Percentiles rank a stretch among this genome's conserved stretches.
These are phyloP conservation scores for Cyberlindnera mrakii DNA, from an alignment of 805 yeast species.

Conservation along the genomic window DNA sequence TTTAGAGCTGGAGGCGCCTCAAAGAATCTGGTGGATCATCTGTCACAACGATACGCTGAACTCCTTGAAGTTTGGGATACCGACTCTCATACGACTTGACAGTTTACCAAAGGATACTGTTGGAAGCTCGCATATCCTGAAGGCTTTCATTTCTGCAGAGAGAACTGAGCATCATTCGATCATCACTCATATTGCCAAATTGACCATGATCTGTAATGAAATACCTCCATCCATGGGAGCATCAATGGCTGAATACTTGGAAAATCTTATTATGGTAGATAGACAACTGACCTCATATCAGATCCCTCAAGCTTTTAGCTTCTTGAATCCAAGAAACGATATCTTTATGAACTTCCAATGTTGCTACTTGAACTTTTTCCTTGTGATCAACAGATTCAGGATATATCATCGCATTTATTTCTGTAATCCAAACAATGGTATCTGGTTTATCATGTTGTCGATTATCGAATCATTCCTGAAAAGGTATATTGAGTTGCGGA, in stretches of 20 bases:
- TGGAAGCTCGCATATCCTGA: conserved; percentile 15
- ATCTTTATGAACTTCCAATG: conserved; percentile 13
- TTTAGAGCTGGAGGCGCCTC: conserved; percentile 13
- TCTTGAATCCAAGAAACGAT: conserved; percentile 14
- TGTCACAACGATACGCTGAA: conserved; percentile 17
- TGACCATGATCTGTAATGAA: conserved; percentile 18
- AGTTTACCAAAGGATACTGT: conserved; percentile 4
- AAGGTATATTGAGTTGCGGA: conserved; percentile 12
- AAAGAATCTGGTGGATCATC: conserved; percentile 20
- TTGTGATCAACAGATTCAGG: conserved; percentile 11
- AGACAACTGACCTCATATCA: conserved; percentile 15
- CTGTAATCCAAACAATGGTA: conserved; percentile 8
- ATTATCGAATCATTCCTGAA: conserved; percentile 18
- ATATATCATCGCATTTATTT: conserved; percentile 15
- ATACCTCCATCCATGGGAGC: conserved; percentile 9
- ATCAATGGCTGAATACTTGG: conserved; percentile 13
- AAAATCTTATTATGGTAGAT: conserved; percentile 16
- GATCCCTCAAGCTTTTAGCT: conserved; percentile 8
- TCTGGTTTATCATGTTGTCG: conserved; percentile 20
- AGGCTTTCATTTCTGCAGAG: conserved; percentile 21
- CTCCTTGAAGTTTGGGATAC: conserved; percentile 12
- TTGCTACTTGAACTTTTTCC: conserved; percentile 13
- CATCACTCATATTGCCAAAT: conserved; percentile 15
- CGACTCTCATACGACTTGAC: conserved; percentile 15
- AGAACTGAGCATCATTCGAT: conserved; percentile 13